Evolutionary conservation across 1,284 basidiomycete species (phyloP), one percentile per base, ranked within the genome.

Genomic region (Farysia itapuensis): DNA sequence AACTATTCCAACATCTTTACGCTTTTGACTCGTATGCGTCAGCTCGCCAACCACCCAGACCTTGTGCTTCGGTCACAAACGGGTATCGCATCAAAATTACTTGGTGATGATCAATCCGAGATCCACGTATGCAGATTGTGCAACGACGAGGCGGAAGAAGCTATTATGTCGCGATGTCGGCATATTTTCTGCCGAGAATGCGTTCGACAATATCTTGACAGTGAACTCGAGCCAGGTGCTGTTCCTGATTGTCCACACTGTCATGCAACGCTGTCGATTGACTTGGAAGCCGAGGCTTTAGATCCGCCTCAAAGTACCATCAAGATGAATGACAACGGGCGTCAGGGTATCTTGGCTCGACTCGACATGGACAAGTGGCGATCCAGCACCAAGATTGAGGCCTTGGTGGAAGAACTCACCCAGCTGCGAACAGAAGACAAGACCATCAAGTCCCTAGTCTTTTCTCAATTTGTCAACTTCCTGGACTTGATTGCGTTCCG

Each of bases 311-410:
- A 82, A 50, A 75, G 80, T 9, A 42, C 54, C 33, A 58, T 47
- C 12, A 44, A 48, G 11, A 56, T 53, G 41, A 60, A 61, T 31
- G 82, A 83, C 24, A 80, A 81, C 2, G 64, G 63, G 16, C 84
- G 90, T 25, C 94, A 98, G 77, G 95, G 95, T 29, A 96, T 99
- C 46, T 83, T 98, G 4, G 88, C 90, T 24, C 84, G 93, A 5
- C 82, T 99, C 15, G 85, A 97, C 73, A 80, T 97, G 32, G 84
- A 89, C 66, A 82, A 86, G 52, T 97, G 92, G 91, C 84, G 90
- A 32, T 95, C 91, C 4, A 93, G 90, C 25, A 88, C 92, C 9
- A 99, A 98, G 81, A 91, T 98, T 40, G 95, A 99, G 76, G 94
- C 95, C 2, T 82, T 99, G 1, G 82, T 98, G 2, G 95, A 98